Percentiles rank a stretch among this genome's conserved stretches.
These are phyloP conservation scores for Phytophthora meadii DNA, from an alignment of 352 stramenopile species.

Conservation along the genomic window DNA sequence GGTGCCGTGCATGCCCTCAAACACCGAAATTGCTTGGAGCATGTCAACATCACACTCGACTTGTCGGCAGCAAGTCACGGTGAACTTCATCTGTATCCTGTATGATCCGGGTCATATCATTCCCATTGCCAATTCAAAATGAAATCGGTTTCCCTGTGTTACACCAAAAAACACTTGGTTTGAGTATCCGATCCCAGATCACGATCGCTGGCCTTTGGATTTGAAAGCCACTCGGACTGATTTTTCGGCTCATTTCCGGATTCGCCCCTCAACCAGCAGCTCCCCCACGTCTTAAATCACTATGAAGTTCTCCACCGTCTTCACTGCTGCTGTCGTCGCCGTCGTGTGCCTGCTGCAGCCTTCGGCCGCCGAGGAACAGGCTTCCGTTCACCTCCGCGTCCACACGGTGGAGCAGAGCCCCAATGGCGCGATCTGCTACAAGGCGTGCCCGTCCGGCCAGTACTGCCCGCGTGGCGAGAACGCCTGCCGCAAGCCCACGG, in stretches of 20 bases:
- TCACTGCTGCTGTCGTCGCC: constrained; percentile 26
- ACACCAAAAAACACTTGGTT: constrained; percentile 1
- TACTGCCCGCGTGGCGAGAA: constrained; percentile 33
- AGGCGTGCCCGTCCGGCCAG: constrained; percentile 18
- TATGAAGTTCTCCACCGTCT: constrained; percentile 46
- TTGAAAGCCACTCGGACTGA: constrained; percentile 17
- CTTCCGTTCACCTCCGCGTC: constrained; percentile 38
- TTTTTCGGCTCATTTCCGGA: constrained; percentile 24
- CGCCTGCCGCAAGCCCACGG: constrained; percentile 20
- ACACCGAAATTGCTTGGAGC: too few species aligned
- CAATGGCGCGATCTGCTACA: constrained; percentile 28
- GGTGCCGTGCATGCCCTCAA: too few species aligned
- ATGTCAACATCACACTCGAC: neutral
- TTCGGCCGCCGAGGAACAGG: constrained; percentile 20
- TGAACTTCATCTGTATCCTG: neutral
- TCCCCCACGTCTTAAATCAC: neutral
- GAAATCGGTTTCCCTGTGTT: neutral
- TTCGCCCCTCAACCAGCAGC: constrained; percentile 8
- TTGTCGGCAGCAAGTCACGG: neutral
- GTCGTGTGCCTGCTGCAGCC: constrained; percentile 27
- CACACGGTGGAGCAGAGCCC: constrained; percentile 25
- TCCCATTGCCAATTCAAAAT: too few species aligned
- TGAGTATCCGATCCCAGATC: constrained; percentile 1
- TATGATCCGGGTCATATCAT: too few species aligned
- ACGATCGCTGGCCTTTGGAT: constrained; percentile 1